A percentile compares a stretch with the other conserved stretches of the same genome.
Evolutionary conservation across 2,329 filamentous ascomycete species (phyloP).

Genomic region (Monilinia vaccinii-corymbosi): DNA sequence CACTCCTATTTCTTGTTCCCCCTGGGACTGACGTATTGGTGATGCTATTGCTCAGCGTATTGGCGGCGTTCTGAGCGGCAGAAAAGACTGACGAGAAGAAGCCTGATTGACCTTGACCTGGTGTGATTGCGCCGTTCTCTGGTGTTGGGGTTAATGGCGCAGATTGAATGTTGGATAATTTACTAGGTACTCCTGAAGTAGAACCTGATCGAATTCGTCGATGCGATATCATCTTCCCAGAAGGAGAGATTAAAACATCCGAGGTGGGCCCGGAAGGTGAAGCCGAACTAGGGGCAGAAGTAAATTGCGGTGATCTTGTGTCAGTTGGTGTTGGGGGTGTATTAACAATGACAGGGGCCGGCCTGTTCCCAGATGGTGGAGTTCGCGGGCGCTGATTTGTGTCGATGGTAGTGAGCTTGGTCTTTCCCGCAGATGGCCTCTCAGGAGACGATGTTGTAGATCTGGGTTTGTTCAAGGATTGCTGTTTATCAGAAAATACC

Average conservation of each 20-base stretch:
- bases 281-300: conserved; percentile 22
- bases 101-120: conserved; percentile 44
- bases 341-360: conserved; percentile 49
- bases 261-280: conserved; percentile 16
- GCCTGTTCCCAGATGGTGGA: conserved; percentile 23
- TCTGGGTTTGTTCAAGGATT: conserved; percentile 11
- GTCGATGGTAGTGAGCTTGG: conserved; percentile 19
- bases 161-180: conserved; percentile 68
- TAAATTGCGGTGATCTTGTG: conserved; percentile 24
- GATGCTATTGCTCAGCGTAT: conserved; percentile 63
- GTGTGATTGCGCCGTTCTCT: conserved; percentile 48
- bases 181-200: conserved; percentile 55
- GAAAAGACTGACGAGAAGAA: conserved; percentile 95
- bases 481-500: conserved; percentile 25
- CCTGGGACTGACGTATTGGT: conserved; percentile 53
- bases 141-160: conserved; percentile 67
- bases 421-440: conserved; percentile 22
- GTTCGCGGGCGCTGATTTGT: conserved; percentile 24
- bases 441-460: conserved; percentile 24
- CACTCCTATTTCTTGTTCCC: conserved; percentile 36
- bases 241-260: conserved; percentile 51
- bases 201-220: conserved; percentile 51
- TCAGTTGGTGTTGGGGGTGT: conserved; percentile 58
- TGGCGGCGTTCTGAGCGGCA: conserved; percentile 86
- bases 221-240: conserved; percentile 68